Percentiles rank a stretch among this genome's conserved stretches.
Conservation (phyloP, 192 early-diverging fungal species). For the Lobosporangium transversale region DNA sequence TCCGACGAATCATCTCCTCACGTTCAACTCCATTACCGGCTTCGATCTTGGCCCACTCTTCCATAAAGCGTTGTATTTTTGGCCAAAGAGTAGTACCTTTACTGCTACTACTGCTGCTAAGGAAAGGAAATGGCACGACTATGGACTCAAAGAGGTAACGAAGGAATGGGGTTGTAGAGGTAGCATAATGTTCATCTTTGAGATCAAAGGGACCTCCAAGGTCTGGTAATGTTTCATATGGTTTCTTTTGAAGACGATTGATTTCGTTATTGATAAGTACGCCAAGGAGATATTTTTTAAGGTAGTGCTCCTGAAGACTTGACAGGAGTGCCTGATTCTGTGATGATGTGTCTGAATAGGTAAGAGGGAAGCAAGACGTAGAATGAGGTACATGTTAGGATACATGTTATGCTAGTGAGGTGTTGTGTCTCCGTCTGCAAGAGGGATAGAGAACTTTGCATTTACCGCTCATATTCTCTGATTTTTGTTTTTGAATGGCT, state of each 20-base stretch:
- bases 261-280: slow-evolving; percentile 59
- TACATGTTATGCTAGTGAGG: not conserved
- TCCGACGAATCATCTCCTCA: slow-evolving; percentile 34
- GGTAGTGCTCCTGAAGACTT: slow-evolving; percentile 59
- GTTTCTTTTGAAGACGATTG: slow-evolving; percentile 37
- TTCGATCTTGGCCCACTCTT: slow-evolving; percentile 58
- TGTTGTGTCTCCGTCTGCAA: not conserved
- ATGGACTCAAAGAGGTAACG: slow-evolving; percentile 56
- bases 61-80: slow-evolving; percentile 59
- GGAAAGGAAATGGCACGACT: slow-evolving; percentile 62
- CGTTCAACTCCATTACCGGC: slow-evolving; percentile 41
- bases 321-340: slow-evolving; percentile 13
- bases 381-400: too few species aligned
- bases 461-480: not conserved
- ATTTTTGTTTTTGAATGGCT: too few species aligned
- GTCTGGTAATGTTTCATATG: slow-evolving; percentile 23
- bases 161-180: slow-evolving; percentile 55
- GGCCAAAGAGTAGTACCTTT: slow-evolving; percentile 53
- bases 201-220: slow-evolving; percentile 38
- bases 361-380: too few species aligned
- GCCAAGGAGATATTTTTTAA: slow-evolving; percentile 64
- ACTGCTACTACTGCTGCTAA: slow-evolving; percentile 48
- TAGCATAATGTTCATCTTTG: slow-evolving; percentile 21
- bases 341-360: not conserved
- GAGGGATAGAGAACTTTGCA: not conserved